Conservation (phyloP, 208 protist species). For the Strigomonas culicis region DNA sequence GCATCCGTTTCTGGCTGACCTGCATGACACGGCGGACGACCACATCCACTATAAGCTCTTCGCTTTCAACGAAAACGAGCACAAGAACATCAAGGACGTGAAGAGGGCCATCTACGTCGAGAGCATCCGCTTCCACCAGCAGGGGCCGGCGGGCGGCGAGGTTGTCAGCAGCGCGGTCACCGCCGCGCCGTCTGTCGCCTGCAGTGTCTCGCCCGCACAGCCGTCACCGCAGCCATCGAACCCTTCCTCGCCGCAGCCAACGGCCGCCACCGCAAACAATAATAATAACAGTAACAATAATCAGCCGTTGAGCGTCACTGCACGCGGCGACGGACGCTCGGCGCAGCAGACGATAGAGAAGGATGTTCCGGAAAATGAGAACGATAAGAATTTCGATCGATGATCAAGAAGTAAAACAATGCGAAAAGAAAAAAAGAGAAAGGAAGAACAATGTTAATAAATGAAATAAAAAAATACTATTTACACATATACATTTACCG, state of each 20-base stretch:
- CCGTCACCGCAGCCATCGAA: too few species aligned
- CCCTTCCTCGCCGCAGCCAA: background rate
- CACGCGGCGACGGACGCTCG: slow-evolving; percentile 62
- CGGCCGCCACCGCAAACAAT: background rate
- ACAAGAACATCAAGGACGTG: slow-evolving; percentile 73
- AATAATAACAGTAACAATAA: background rate
- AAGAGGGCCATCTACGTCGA: slow-evolving; percentile 85
- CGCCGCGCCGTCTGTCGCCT: too few species aligned
- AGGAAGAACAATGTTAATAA: background rate
- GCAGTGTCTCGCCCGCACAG: too few species aligned
- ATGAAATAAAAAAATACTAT: background rate
- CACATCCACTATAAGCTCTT: slow-evolving; percentile 48
- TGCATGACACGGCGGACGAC: slow-evolving; percentile 87
- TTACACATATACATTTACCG: too few species aligned
- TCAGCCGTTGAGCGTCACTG: slow-evolving; percentile 33
- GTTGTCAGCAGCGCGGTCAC: slow-evolving; percentile 23
- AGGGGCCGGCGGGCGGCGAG: slow-evolving; percentile 23
- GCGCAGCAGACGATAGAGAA: slow-evolving; percentile 79
- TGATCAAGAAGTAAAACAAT: too few species aligned
- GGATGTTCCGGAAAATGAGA: slow-evolving; percentile 29
- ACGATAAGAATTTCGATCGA: slow-evolving; percentile 43
- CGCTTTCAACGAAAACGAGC: slow-evolving; percentile 73
- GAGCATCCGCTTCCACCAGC: slow-evolving; percentile 68
- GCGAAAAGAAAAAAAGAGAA: slow-evolving; percentile 7
- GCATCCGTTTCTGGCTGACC: slow-evolving; percentile 79